Percentiles rank a stretch among this genome's conserved stretches.
These are phyloP conservation scores for Spergularia marina DNA, from an alignment of 148 eudicot species.

Conservation along the genomic window DNA sequence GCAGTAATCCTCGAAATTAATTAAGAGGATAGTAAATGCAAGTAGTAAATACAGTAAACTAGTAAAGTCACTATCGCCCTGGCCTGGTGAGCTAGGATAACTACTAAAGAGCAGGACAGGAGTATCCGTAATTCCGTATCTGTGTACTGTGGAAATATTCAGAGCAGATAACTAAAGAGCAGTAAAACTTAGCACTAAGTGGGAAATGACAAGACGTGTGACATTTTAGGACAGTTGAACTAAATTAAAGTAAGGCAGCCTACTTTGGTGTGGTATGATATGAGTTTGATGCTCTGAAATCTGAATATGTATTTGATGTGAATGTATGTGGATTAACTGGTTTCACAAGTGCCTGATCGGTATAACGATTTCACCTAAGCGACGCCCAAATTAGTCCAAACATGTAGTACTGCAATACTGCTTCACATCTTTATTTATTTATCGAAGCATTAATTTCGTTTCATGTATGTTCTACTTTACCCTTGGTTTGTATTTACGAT, in stretches of 20 bases:
- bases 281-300: constrained; percentile 8
- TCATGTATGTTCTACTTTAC: too few relatives aligned
- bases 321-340: neutral
- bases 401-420: too few relatives aligned
- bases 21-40: neutral
- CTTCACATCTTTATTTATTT: too few relatives aligned
- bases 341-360: neutral
- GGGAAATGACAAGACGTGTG: constrained; percentile 31
- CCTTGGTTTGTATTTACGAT: too few relatives aligned
- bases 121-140: constrained; percentile 18
- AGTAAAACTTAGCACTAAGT: constrained; percentile 5
- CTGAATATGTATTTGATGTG: neutral
- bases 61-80: constrained; percentile 20
- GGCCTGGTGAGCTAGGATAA: neutral
- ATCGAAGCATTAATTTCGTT: too few relatives aligned
- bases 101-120: neutral
- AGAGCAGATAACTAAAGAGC: neutral
- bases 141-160: neutral
- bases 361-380: neutral
- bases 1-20: neutral
- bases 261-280: neutral
- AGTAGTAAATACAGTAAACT: neutral
- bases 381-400: neutral
- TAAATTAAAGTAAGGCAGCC: too few relatives aligned
- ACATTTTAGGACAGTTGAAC: constrained; percentile 8